A percentile compares a stretch with the other conserved stretches of the same genome.
Evolutionary conservation across 306 rosid species (phyloP).

Genomic region (Vicia sativa): DNA sequence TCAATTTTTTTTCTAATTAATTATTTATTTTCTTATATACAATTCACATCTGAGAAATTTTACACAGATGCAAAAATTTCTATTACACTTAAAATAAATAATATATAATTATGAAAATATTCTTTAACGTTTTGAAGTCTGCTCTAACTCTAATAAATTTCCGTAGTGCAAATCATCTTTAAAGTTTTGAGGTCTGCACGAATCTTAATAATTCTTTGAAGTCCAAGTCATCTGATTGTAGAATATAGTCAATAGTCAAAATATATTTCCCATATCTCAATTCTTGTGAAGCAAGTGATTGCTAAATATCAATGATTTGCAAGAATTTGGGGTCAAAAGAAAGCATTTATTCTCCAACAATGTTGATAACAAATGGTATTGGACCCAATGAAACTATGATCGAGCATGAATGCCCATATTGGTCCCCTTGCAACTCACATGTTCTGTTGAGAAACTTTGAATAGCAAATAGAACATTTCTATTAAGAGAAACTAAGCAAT

Average conservation of each 20-base stretch:
- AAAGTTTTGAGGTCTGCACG: too few relatives aligned
- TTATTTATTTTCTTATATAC: too few relatives aligned
- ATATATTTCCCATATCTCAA: neutral
- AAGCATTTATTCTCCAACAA: slow-evolving; percentile 48
- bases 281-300: slow-evolving; percentile 6
- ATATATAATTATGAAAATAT: too few relatives aligned
- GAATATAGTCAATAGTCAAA: slow-evolving; percentile 6
- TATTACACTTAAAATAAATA: too few relatives aligned
- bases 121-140: too few relatives aligned
- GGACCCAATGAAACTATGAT: slow-evolving; percentile 46
- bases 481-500: slow-evolving; percentile 4
- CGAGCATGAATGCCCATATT: slow-evolving; percentile 51
- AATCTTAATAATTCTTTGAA: too few relatives aligned
- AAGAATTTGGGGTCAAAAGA: slow-evolving; percentile 26
- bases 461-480: slow-evolving; percentile 32
- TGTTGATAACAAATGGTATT: slow-evolving; percentile 40
- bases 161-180: too few relatives aligned
- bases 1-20: neutral
- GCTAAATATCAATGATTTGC: slow-evolving; percentile 3
- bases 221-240: neutral
- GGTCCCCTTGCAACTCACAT: slow-evolving; percentile 58
- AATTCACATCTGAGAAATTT: too few relatives aligned
- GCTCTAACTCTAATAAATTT: too few relatives aligned
- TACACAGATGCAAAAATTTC: too few relatives aligned
- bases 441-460: slow-evolving; percentile 37